Evolutionary conservation across 148 eudicot genomes (phyloP).

Genomic region (Diospyros lotus): DNA sequence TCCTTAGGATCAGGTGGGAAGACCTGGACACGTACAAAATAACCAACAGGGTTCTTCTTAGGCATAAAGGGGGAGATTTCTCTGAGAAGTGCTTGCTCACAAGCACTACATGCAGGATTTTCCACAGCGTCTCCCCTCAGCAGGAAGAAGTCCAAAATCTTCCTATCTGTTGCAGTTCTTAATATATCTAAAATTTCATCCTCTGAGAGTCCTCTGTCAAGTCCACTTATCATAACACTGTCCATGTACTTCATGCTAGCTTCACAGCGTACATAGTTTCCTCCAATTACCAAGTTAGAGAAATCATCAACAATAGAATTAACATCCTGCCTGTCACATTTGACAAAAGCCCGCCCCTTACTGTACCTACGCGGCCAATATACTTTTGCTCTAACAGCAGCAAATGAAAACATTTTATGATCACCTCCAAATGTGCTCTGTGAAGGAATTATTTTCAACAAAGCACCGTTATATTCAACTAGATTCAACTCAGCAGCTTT

Average conservation of each 20-base stretch:
- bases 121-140: conserved; percentile 59
- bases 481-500: conserved; percentile 43
- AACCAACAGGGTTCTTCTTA: conserved; percentile 47
- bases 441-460: conserved; percentile 47
- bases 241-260: conserved; percentile 35
- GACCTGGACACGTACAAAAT: conserved; percentile 65
- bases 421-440: conserved; percentile 48
- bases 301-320: conserved; percentile 41
- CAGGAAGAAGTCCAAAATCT: conserved; percentile 52
- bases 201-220: conserved; percentile 63
- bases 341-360: conserved; percentile 61
- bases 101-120: conserved; percentile 46
- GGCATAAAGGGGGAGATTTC: conserved; percentile 76
- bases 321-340: conserved; percentile 55
- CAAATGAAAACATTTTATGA: conserved; percentile 43
- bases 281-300: conserved; percentile 48
- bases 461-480: conserved; percentile 37
- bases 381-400: conserved; percentile 68
- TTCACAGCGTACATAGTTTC: conserved; percentile 34
- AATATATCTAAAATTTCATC: conserved; percentile 49
- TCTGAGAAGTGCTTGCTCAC: conserved; percentile 68
- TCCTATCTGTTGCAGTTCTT: conserved; percentile 45
- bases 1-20: conserved; percentile 58
- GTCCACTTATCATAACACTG: conserved; percentile 48
- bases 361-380: conserved; percentile 89